phyloP scores from a whole-genome alignment of 441 rosid species.

The Erysimum pusillum region DNA sequence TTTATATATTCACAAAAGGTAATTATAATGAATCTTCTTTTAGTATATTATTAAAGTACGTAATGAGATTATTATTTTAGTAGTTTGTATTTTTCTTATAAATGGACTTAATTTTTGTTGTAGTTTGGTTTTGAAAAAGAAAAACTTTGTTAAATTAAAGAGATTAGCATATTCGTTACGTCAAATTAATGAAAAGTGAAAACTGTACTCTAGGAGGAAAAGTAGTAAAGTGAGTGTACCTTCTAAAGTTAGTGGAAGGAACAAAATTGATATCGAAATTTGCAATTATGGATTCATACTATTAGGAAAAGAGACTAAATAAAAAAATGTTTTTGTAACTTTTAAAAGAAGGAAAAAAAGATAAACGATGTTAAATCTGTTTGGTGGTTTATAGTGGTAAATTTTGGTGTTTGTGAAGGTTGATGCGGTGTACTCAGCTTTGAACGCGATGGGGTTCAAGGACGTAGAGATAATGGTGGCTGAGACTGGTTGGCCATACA shows the following conservation, averaged over 20 bases:
- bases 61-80: background rate
- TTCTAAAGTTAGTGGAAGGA: slow-evolving; percentile 7
- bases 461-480: slow-evolving; percentile 87
- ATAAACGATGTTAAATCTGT: background rate
- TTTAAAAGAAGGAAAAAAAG: background rate
- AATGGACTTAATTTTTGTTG: background rate
- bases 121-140: background rate
- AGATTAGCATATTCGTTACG: background rate
- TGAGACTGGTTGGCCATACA: slow-evolving; percentile 98
- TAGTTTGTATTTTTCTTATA: background rate
- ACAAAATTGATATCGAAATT: background rate
- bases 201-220: slow-evolving; percentile 9
- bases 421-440: slow-evolving; percentile 82
- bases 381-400: background rate
- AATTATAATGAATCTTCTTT: background rate
- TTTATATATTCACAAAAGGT: background rate
- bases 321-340: background rate
- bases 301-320: background rate
- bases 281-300: slow-evolving; percentile 13
- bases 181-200: slow-evolving; percentile 21
- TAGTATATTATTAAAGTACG: background rate
- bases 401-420: slow-evolving; percentile 52
- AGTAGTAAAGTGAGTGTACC: background rate
- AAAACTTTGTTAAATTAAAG: background rate
- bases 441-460: slow-evolving; percentile 66